Percentiles rank a stretch among this genome's conserved stretches.
These are phyloP conservation scores for Arthromyces matolae DNA, from an alignment of 768 basidiomycete species.

Conservation along the genomic window DNA sequence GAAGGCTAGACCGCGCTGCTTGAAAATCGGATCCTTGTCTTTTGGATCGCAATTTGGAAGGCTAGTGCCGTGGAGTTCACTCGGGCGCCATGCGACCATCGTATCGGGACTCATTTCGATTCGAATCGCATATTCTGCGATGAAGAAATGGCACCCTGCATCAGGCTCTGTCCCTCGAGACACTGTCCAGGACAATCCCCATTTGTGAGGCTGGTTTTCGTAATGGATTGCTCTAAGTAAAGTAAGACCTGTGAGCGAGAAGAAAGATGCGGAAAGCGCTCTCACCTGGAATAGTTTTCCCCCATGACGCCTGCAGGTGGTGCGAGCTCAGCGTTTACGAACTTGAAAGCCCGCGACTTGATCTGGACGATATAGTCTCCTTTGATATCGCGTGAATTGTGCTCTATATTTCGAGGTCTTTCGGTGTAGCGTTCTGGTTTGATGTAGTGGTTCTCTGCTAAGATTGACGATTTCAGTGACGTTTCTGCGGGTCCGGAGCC, in stretches of 20 bases:
- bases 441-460: not conserved
- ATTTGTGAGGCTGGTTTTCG: not conserved
- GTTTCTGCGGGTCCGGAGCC: no score
- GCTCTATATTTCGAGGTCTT: not conserved
- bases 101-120: slow-evolving; percentile 7
- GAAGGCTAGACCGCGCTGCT: slow-evolving; percentile 10
- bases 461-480: no score
- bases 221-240: slow-evolving; percentile 1
- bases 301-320: slow-evolving; percentile 5
- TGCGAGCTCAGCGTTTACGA: not conserved
- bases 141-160: slow-evolving; percentile 19
- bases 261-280: no score
- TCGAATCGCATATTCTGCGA: slow-evolving; percentile 12
- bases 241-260: no score
- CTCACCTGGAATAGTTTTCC: not conserved
- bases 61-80: slow-evolving; percentile 15
- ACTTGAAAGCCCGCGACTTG: not conserved
- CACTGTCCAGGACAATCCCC: slow-evolving; percentile 3
- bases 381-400: not conserved
- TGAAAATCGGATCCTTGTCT: not conserved
- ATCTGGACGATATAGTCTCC: not conserved
- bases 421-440: no score
- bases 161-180: not conserved
- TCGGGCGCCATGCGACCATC: slow-evolving; percentile 15
- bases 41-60: slow-evolving; percentile 11